Evolutionary conservation across 1,139 yeast genomes (phyloP).

Genomic region (Zhuliangozyma blackwelliae): DNA sequence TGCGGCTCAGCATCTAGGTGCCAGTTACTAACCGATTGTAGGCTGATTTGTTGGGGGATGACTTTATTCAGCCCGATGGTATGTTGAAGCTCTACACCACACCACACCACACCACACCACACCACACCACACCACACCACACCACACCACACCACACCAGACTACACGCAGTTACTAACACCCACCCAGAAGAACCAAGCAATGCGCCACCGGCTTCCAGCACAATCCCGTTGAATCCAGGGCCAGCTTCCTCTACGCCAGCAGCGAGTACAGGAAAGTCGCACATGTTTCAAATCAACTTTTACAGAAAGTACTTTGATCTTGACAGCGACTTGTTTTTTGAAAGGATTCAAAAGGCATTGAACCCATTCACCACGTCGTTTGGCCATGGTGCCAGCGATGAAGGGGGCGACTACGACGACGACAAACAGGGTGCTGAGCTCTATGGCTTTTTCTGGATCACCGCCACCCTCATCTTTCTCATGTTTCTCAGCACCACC

Average conservation of each 20-base stretch:
- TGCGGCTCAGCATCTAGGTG: no score
- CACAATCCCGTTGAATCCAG: slow-evolving; percentile 4
- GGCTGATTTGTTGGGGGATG: slow-evolving; percentile 12
- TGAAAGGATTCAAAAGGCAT: slow-evolving; percentile 35
- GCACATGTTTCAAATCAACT: slow-evolving; percentile 52
- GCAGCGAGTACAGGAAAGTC: slow-evolving; percentile 12
- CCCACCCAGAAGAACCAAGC: slow-evolving; percentile 1
- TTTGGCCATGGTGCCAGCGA: slow-evolving; percentile 13
- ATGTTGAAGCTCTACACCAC: slow-evolving; percentile 7
- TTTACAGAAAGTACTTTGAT: slow-evolving; percentile 59
- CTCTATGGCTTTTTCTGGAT: slow-evolving; percentile 85
- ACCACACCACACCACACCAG: slow-evolving; percentile 2
- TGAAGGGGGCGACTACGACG: slow-evolving; percentile 18
- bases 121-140: slow-evolving; percentile 1
- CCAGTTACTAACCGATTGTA: slow-evolving; percentile 3
- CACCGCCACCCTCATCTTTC: slow-evolving; percentile 69
- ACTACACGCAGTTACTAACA: neutral
- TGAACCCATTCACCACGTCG: slow-evolving; percentile 39
- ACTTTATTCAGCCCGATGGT: slow-evolving; percentile 19
- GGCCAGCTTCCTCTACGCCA: slow-evolving; percentile 16
- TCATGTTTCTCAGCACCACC: slow-evolving; percentile 71
- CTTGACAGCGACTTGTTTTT: slow-evolving; percentile 60
- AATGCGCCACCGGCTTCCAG: slow-evolving; percentile 10
- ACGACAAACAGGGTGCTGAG: slow-evolving; percentile 48
- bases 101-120: slow-evolving; percentile 1